Conservation (phyloP, 306 rosid genomes). For the Gastrolobium villosum region DNA sequence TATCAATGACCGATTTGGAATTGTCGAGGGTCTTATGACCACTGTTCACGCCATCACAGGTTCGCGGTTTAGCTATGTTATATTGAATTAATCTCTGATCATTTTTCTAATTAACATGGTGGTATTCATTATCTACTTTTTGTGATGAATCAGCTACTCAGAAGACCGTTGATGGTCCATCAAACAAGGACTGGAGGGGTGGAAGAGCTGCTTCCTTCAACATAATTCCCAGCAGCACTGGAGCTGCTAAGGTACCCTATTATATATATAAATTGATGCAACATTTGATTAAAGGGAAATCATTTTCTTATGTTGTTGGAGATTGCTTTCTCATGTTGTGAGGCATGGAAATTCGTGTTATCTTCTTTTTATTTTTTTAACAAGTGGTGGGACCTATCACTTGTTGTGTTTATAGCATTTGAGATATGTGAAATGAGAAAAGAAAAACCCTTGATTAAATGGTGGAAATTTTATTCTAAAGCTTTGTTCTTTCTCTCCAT, state of each 20-base stretch:
- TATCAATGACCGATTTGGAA: conserved; percentile 91
- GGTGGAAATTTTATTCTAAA: not conserved
- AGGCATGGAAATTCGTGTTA: too few relatives aligned
- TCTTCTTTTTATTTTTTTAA: too few relatives aligned
- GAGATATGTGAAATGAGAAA: too few relatives aligned
- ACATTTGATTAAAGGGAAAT: not conserved
- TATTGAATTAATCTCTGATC: not conserved
- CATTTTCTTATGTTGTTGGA: too few relatives aligned
- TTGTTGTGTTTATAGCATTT: too few relatives aligned
- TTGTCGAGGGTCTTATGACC: conserved; percentile 98
- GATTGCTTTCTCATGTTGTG: too few relatives aligned
- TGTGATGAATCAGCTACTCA: conserved; percentile 78
- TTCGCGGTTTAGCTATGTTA: conserved; percentile 28
- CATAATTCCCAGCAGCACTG: conserved; percentile 99
- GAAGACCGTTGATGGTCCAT: conserved; percentile 99
- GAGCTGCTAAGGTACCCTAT: conserved; percentile 95
- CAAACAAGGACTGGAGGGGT: conserved; percentile 99
- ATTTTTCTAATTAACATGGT: not conserved
- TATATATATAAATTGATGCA: not conserved
- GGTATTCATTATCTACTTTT: conserved; percentile 5
- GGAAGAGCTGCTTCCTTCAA: conserved; percentile 99
- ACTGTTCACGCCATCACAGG: conserved; percentile 95
- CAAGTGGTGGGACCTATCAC: too few relatives aligned
- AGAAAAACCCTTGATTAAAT: not conserved
- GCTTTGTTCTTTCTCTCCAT: not conserved